These are phyloP conservation scores for Nicotiana knightiana DNA, from an alignment of 257 asterid species.

Conservation along the genomic window DNA sequence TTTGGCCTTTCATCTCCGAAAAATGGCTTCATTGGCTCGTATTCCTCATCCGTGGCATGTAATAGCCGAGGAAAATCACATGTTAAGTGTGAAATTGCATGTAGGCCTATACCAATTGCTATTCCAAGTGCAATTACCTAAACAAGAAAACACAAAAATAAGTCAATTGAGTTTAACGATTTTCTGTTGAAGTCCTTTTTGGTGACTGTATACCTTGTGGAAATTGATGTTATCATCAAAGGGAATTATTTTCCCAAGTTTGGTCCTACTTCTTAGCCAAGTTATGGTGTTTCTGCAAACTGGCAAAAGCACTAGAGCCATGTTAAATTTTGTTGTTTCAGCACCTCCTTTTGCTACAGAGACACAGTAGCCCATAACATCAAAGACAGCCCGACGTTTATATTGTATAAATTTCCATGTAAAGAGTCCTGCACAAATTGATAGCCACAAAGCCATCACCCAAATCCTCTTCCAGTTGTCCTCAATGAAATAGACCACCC, in stretches of 20 bases:
- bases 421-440: constrained; percentile 17
- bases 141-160: not conserved
- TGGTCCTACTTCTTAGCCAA: constrained; percentile 21
- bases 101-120: constrained; percentile 18
- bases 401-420: constrained; percentile 18
- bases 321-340: constrained; percentile 20
- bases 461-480: constrained; percentile 23
- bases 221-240: constrained; percentile 24
- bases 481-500: constrained; percentile 15
- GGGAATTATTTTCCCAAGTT: constrained; percentile 14
- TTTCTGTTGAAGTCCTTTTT: not conserved
- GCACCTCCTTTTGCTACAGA: constrained; percentile 21
- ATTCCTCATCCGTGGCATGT: constrained; percentile 20
- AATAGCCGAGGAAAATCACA: constrained; percentile 20
- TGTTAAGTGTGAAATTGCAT: constrained; percentile 20
- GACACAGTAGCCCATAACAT: constrained; percentile 20
- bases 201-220: constrained; percentile 12
- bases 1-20: constrained; percentile 21
- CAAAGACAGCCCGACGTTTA: constrained; percentile 9
- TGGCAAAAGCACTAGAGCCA: constrained; percentile 22
- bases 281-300: constrained; percentile 24
- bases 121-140: constrained; percentile 17
- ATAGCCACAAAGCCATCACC: constrained; percentile 21
- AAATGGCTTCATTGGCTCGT: constrained; percentile 28
- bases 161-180: not conserved